Conservation (phyloP, 495 filamentous ascomycete species). For the Penicillium robsamsonii region DNA sequence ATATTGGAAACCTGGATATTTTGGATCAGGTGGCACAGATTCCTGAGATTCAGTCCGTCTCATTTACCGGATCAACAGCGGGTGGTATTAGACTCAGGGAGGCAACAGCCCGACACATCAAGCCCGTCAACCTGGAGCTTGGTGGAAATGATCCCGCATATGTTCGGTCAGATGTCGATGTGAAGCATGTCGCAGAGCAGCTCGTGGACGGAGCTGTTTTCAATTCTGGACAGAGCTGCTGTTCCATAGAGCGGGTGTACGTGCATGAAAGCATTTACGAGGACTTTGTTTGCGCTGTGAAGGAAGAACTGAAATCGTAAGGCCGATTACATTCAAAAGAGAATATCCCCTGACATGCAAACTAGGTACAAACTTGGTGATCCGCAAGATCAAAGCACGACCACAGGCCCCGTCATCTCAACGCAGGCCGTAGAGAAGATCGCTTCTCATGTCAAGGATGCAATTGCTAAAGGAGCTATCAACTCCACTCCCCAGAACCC, state of each 20-base stretch:
- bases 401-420: slow-evolving; percentile 88
- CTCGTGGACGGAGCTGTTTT: slow-evolving; percentile 94
- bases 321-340: slow-evolving; percentile 1
- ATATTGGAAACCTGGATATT: slow-evolving; percentile 69
- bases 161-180: slow-evolving; percentile 78
- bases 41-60: slow-evolving; percentile 72
- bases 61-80: slow-evolving; percentile 89
- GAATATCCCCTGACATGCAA: neutral
- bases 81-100: slow-evolving; percentile 80
- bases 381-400: slow-evolving; percentile 72
- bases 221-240: slow-evolving; percentile 97
- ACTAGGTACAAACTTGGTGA: slow-evolving; percentile 84
- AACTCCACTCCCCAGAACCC: slow-evolving; percentile 79
- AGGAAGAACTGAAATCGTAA: slow-evolving; percentile 64
- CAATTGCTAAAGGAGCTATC: slow-evolving; percentile 76
- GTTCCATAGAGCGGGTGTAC: slow-evolving; percentile 88
- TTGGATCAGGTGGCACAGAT: slow-evolving; percentile 75
- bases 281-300: slow-evolving; percentile 68
- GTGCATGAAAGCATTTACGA: slow-evolving; percentile 84
- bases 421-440: slow-evolving; percentile 68
- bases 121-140: slow-evolving; percentile 84
- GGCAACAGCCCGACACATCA: slow-evolving; percentile 73
- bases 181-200: slow-evolving; percentile 86
- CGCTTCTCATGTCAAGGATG: slow-evolving; percentile 76
- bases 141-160: slow-evolving; percentile 95